Evolutionary conservation across 164 flowering plant genomes (phyloP).

Genomic region (Vitis cinerea): DNA sequence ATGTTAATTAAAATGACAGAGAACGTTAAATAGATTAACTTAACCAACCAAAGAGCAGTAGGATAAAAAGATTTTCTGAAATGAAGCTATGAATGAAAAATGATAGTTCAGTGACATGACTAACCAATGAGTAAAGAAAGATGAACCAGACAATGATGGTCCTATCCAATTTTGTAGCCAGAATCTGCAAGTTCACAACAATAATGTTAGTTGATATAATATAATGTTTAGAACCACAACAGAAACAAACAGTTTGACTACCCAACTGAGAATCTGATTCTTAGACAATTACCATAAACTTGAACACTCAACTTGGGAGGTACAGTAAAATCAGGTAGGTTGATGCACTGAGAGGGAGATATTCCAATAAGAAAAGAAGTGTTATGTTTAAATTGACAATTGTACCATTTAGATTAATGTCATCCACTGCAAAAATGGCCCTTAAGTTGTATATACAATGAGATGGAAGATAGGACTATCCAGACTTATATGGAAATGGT

Average conservation of each 20-base stretch:
- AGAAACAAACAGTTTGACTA: neutral
- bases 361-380: too few species aligned
- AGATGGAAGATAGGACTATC: too few species aligned
- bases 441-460: too few species aligned
- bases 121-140: conserved; percentile 70
- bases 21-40: neutral
- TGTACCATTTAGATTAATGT: too few species aligned
- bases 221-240: neutral
- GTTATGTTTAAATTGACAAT: too few species aligned
- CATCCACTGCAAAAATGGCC: too few species aligned
- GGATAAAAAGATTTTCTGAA: too few species aligned
- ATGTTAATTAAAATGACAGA: too few species aligned
- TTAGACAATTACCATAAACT: neutral
- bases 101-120: conserved; percentile 19
- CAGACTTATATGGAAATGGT: too few species aligned
- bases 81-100: too few species aligned
- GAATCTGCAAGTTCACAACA: conserved; percentile 52
- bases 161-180: conserved; percentile 94
- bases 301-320: neutral
- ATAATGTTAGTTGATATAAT: neutral
- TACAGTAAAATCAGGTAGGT: neutral
- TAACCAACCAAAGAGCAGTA: too few species aligned
- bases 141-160: conserved; percentile 58
- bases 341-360: neutral
- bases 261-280: neutral